These are phyloP conservation scores for Cystobasidiaceae sp. DNA, from an alignment of 1,284 basidiomycete species.

Conservation along the genomic window DNA sequence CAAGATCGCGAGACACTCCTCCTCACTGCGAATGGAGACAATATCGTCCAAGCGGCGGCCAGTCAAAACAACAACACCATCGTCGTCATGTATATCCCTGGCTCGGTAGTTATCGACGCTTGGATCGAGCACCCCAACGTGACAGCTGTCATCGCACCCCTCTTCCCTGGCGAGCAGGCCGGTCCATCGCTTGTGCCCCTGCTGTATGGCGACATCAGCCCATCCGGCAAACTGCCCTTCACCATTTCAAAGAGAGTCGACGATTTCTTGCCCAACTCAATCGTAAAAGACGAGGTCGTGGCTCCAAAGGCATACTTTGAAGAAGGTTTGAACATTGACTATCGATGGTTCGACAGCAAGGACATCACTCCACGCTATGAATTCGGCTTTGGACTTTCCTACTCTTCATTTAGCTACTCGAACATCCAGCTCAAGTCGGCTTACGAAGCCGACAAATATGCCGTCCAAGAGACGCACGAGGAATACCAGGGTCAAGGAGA, in stretches of 20 bases:
- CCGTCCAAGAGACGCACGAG: constrained; percentile 31
- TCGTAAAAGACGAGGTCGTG: constrained; percentile 36
- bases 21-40: constrained; percentile 45
- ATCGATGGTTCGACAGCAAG: constrained; percentile 51
- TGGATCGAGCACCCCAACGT: constrained; percentile 38
- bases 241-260: constrained; percentile 56
- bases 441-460: constrained; percentile 49
- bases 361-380: constrained; percentile 49
- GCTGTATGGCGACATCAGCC: constrained; percentile 54
- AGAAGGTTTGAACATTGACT: constrained; percentile 58
- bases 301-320: constrained; percentile 35
- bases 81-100: constrained; percentile 60
- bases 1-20: constrained; percentile 47
- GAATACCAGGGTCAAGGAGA: constrained; percentile 12
- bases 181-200: constrained; percentile 43
- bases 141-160: constrained; percentile 41
- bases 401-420: constrained; percentile 49
- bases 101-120: constrained; percentile 37
- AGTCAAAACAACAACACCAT: constrained; percentile 61
- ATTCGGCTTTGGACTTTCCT: constrained; percentile 52
- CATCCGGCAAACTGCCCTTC: constrained; percentile 48
- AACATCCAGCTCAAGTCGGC: constrained; percentile 40
- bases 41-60: constrained; percentile 45
- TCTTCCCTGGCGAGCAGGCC: constrained; percentile 42
- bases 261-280: constrained; percentile 55